A percentile compares a stretch with the other conserved stretches of the same genome.
Conservation (phyloP, 345 rosid genomes). For the Lumnitzera racemosa region DNA sequence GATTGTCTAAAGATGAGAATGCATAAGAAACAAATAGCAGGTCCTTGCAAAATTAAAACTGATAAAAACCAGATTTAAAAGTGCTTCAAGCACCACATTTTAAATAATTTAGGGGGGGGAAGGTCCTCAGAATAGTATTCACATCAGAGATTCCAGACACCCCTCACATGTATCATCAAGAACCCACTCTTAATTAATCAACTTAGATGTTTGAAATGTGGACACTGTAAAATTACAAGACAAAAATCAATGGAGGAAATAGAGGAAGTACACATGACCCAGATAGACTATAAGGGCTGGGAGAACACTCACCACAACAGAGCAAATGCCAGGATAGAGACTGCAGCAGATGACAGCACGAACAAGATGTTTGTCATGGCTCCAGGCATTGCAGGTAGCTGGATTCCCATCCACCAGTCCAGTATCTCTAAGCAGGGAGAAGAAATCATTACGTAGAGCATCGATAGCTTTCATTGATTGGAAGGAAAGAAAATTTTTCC, state of each 20-base stretch:
- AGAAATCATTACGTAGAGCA: conserved; percentile 77
- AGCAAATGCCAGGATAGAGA: conserved; percentile 80
- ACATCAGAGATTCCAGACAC: too few species aligned
- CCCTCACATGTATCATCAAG: too few species aligned
- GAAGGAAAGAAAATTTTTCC: conserved; percentile 78
- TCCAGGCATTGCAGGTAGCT: conserved; percentile 40
- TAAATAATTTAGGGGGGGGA: too few species aligned
- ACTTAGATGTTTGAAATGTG: too few species aligned
- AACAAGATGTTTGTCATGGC: conserved; percentile 46
- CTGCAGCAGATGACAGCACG: conserved; percentile 88
- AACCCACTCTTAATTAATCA: too few species aligned
- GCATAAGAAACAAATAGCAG: too few species aligned
- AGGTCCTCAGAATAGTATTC: too few species aligned
- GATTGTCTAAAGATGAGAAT: too few species aligned
- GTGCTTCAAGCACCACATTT: too few species aligned
- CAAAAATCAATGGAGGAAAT: neutral
- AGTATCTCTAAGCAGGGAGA: conserved; percentile 68
- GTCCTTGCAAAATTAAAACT: too few species aligned
- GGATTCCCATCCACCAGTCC: conserved; percentile 59
- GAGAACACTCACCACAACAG: conserved; percentile 63
- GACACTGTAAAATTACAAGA: neutral
- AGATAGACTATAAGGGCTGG: conserved; percentile 3
- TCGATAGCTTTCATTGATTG: conserved; percentile 91
- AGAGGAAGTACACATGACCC: neutral
- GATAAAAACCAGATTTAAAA: too few species aligned